Evolutionary conservation across 495 filamentous ascomycete species (phyloP).

Genomic region (Penicillium cinerascens): DNA sequence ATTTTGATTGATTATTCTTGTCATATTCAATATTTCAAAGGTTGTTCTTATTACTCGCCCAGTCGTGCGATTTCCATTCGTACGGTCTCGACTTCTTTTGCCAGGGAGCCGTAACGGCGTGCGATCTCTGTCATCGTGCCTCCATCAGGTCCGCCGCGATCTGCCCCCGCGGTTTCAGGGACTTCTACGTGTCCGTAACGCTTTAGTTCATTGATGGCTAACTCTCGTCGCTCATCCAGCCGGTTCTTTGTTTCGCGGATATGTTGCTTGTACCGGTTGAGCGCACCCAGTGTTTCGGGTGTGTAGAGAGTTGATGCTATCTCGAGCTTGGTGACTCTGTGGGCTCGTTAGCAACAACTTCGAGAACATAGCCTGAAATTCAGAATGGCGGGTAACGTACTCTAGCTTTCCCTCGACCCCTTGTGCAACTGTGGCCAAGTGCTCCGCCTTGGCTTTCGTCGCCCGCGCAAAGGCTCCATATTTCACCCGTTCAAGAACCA

Average conservation of each 20-base stretch:
- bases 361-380: neutral
- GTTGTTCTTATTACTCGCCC: conserved; percentile 12
- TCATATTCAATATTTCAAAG: no score
- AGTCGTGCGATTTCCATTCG: conserved; percentile 55
- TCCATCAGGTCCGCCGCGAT: no score
- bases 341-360: conserved; percentile 6
- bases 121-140: conserved; percentile 54
- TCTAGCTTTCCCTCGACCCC: conserved; percentile 51
- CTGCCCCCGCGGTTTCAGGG: neutral
- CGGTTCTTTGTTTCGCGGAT: conserved; percentile 48
- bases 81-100: conserved; percentile 51
- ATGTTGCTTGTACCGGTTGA: conserved; percentile 53
- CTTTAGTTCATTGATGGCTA: conserved; percentile 48
- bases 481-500: conserved; percentile 55
- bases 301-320: conserved; percentile 51
- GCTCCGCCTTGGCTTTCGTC: conserved; percentile 51
- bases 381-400: conserved; percentile 27
- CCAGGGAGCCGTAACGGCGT: conserved; percentile 54
- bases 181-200: conserved; percentile 48
- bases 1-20: neutral
- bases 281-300: conserved; percentile 52
- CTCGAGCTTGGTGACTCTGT: conserved; percentile 41
- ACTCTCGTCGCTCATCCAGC: conserved; percentile 42
- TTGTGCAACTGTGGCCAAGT: conserved; percentile 57
- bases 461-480: conserved; percentile 62